Conservation (phyloP, 2,329 filamentous ascomycete genomes). For the Colletotrichum salicis region DNA sequence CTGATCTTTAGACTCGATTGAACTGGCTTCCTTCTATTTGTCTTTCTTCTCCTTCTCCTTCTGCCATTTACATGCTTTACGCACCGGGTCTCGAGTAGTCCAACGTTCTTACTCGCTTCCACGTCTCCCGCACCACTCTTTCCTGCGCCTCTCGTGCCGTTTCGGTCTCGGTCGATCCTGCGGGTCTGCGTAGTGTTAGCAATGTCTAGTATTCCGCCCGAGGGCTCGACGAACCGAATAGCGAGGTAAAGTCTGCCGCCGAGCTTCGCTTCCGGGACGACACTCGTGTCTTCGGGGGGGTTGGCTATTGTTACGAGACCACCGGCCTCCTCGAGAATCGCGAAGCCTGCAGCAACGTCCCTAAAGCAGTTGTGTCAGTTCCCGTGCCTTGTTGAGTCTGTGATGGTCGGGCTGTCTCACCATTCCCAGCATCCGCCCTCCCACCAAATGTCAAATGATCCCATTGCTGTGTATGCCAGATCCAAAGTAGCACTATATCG, state of each 20-base stretch:
- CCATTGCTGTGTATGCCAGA: conserved; percentile 80
- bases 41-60: background rate
- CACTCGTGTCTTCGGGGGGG: conserved; percentile 67
- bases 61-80: conserved; percentile 39
- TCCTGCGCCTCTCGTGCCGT: conserved; percentile 75
- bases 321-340: conserved; percentile 78
- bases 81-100: conserved; percentile 75
- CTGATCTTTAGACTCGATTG: conserved; percentile 53
- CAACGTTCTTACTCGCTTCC: conserved; percentile 73
- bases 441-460: conserved; percentile 84
- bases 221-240: conserved; percentile 61
- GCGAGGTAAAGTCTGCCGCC: conserved; percentile 78
- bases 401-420: conserved; percentile 50
- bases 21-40: background rate
- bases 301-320: conserved; percentile 80
- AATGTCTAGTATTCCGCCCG: background rate
- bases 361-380: conserved; percentile 55
- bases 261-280: conserved; percentile 69
- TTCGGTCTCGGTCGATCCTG: conserved; percentile 69
- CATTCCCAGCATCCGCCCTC: conserved; percentile 86
- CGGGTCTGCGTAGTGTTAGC: conserved; percentile 60
- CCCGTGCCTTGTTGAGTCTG: conserved; percentile 55
- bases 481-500: conserved; percentile 73
- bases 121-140: conserved; percentile 76
- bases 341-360: conserved; percentile 82